Conservation (phyloP, 2,329 filamentous ascomycete genomes). For the Beauveria medogensis region DNA sequence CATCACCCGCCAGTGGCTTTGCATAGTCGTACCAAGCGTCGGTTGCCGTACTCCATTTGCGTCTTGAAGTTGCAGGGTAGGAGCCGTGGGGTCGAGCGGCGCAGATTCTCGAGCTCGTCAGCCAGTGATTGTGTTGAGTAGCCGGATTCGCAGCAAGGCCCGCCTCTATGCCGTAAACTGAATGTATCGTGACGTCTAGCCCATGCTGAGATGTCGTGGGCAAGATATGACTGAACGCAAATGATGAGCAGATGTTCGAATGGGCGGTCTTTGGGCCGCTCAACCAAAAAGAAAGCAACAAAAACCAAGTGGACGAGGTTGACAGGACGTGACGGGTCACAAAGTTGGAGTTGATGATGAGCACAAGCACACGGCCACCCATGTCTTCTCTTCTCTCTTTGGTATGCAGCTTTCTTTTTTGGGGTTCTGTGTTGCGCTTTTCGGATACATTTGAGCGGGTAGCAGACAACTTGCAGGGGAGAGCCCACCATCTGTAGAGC, state of each 20-base stretch:
- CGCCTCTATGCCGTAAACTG: not conserved
- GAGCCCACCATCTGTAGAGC: constrained; percentile 2
- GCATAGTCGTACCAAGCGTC: not conserved
- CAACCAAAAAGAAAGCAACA: not conserved
- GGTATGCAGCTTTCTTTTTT: constrained; percentile 11
- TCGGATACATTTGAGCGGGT: constrained; percentile 7
- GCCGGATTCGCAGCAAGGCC: not conserved
- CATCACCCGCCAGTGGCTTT: not conserved
- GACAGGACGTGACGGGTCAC: not conserved
- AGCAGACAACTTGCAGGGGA: constrained; percentile 9
- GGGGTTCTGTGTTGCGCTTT: constrained; percentile 12
- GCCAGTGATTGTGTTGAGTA: not conserved
- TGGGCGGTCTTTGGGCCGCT: not conserved
- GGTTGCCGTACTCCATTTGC: not conserved
- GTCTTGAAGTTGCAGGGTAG: not conserved
- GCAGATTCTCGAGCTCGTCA: not conserved
- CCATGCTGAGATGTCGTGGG: not conserved
- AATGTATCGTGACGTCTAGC: not conserved
- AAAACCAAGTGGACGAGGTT: not conserved
- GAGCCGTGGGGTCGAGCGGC: not conserved
- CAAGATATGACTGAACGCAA: not conserved
- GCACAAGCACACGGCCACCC: not conserved
- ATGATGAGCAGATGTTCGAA: not conserved
- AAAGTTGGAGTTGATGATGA: not conserved
- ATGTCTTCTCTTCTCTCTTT: constrained; percentile 12